A percentile compares a stretch with the other conserved stretches of the same genome.
These are phyloP conservation scores for Monilinia aucupariae DNA, from an alignment of 2,329 filamentous ascomycete species.

Conservation along the genomic window DNA sequence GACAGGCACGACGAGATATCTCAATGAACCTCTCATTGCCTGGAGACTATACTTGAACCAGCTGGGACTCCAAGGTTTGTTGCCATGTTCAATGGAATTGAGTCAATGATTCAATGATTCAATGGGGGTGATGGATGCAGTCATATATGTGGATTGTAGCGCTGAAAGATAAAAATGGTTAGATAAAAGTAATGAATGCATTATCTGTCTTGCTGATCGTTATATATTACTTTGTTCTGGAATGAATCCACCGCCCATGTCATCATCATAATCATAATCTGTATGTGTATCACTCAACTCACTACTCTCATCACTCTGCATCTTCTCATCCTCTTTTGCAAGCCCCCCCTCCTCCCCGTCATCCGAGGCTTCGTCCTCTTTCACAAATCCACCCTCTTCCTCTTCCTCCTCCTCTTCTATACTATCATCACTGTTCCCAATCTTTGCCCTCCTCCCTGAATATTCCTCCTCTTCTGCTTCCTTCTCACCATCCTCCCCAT, in stretches of 20 bases:
- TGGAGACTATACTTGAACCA: not conserved
- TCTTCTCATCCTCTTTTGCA: slow-evolving; percentile 33
- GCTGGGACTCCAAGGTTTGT: not conserved
- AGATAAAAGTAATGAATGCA: not conserved
- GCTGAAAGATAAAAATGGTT: not conserved
- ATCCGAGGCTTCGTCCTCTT: slow-evolving; percentile 21
- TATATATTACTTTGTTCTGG: slow-evolving; percentile 31
- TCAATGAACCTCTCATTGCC: not conserved
- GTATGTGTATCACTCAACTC: slow-evolving; percentile 14
- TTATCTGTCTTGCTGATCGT: not conserved
- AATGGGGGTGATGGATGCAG: too few relatives aligned
- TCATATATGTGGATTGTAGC: not conserved
- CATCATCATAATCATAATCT: slow-evolving; percentile 36
- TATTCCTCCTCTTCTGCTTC: slow-evolving; percentile 50
- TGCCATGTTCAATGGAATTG: not conserved
- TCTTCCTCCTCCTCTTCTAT: slow-evolving; percentile 49
- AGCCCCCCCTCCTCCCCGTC: not conserved
- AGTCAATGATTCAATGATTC: not conserved
- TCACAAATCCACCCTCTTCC: slow-evolving; percentile 40
- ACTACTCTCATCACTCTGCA: slow-evolving; percentile 39
- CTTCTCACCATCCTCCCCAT: slow-evolving; percentile 34
- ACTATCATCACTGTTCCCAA: slow-evolving; percentile 47
- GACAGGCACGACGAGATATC: not conserved
- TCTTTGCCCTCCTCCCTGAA: slow-evolving; percentile 45
- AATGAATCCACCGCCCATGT: slow-evolving; percentile 42